Conservation (phyloP, 441 rosid species). For the Pelargonium citronellum region DNA sequence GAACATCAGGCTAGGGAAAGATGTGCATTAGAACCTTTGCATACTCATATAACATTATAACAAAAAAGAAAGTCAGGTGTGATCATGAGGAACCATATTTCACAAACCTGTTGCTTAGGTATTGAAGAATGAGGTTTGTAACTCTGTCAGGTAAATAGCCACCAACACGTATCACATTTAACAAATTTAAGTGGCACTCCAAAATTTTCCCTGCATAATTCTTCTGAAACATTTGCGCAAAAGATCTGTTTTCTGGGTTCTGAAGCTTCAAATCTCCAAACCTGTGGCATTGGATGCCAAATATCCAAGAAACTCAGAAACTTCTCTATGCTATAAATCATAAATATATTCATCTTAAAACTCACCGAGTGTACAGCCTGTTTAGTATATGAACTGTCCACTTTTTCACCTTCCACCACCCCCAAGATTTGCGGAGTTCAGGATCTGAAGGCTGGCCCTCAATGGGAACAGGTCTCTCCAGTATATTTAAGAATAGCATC, state of each 20-base stretch:
- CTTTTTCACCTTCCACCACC: slow-evolving; percentile 99
- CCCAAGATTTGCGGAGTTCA: slow-evolving; percentile 92
- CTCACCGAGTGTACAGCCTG: slow-evolving; percentile 85
- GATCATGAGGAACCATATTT: not conserved
- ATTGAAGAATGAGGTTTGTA: slow-evolving; percentile 88
- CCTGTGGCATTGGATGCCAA: slow-evolving; percentile 33
- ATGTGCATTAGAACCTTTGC: not conserved
- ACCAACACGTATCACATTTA: slow-evolving; percentile 71
- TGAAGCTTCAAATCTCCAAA: slow-evolving; percentile 94
- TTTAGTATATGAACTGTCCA: slow-evolving; percentile 95
- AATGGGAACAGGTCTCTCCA: slow-evolving; percentile 83
- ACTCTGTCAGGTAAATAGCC: slow-evolving; percentile 96
- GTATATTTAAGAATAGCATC: slow-evolving; percentile 73
- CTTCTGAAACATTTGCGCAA: slow-evolving; percentile 90
- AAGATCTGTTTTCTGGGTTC: slow-evolving; percentile 79
- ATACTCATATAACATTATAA: not conserved
- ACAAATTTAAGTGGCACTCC: slow-evolving; percentile 83
- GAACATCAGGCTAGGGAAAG: not conserved
- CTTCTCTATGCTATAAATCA: not conserved
- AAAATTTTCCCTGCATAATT: slow-evolving; percentile 85
- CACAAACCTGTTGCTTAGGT: slow-evolving; percentile 78
- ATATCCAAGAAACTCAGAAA: slow-evolving; percentile 3
- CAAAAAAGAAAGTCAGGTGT: not conserved
- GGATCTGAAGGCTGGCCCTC: slow-evolving; percentile 93
- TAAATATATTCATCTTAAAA: not conserved